Evolutionary conservation across 768 basidiomycete genomes (phyloP), one percentile per base, ranked within the genome.

Genomic region (Tremella fuciformis): DNA sequence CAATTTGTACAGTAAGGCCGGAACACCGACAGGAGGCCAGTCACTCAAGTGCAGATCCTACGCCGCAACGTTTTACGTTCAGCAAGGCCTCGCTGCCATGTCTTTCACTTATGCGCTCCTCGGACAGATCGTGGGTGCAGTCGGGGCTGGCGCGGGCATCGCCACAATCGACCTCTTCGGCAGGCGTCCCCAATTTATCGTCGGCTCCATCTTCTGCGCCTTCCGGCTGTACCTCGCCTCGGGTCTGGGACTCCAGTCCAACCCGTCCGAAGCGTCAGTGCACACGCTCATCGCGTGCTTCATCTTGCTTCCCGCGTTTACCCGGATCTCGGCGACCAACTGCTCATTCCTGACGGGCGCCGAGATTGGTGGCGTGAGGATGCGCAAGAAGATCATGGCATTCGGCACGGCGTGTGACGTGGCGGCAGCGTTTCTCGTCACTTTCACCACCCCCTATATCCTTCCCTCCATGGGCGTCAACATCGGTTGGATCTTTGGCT

Each of bases 331-430:
- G 7, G 53, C 46, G 18, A 50, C 60, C 1, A 57, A 34, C 11
- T 55, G 53, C 22, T 62, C 39, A 13, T 62, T 48, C 59, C 13
- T 62, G 25, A 39, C 59, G n/a, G 53, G 55, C 2, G 34, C 53
- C 21, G 64, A 65, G 53, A 50, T 65, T 19, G 64, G 64, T 21
- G 64, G 64, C 13, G 47, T 53, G 7, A 22, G 61, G 13, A 65
- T 65, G 64, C 34, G 64, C 25, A 65, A 62, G 51, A 65, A 65
- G 50, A 53, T 63, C 37, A 53, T 53, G 16, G 41, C 19, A 26
- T 40, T 9, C n/a, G 50, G 38, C 15, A 53, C 58, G 15, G 16
- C n/a, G 8, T 26, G 50, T 26, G 62, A 63, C 50, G 62, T 63
- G 37, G 15, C 56, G 9, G 26, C 58, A 7, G 52, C 62, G 16